These are phyloP conservation scores for Orbilia oligospora DNA, from an alignment of 2,329 filamentous ascomycete genomes.

Conservation along the genomic window DNA sequence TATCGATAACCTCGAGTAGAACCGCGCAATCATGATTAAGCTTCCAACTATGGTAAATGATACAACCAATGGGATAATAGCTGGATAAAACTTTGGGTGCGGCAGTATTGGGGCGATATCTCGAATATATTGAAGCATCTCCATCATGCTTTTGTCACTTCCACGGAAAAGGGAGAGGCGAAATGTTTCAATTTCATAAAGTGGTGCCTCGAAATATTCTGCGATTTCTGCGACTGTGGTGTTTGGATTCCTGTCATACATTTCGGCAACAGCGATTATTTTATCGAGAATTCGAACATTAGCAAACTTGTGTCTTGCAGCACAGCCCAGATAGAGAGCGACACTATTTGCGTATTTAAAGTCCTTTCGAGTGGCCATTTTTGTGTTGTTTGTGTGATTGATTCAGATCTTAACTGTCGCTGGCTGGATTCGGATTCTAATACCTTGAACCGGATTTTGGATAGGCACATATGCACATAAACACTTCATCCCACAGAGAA, in stretches of 20 bases:
- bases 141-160: slow-evolving; percentile 30
- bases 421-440: not conserved
- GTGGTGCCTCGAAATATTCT: slow-evolving; percentile 37
- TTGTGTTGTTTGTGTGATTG: slow-evolving; percentile 22
- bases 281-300: slow-evolving; percentile 35
- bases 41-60: slow-evolving; percentile 47
- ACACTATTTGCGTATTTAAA: slow-evolving; percentile 33
- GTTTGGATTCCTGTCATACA: slow-evolving; percentile 50
- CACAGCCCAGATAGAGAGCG: slow-evolving; percentile 42
- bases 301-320: slow-evolving; percentile 46
- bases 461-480: not conserved
- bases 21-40: slow-evolving; percentile 44
- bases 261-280: slow-evolving; percentile 37
- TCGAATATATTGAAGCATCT: slow-evolving; percentile 35
- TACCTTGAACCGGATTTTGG: not conserved
- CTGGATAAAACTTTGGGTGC: slow-evolving; percentile 44
- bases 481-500: not conserved
- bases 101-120: slow-evolving; percentile 40
- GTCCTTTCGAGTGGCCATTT: slow-evolving; percentile 38
- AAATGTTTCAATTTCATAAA: slow-evolving; percentile 41
- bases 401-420: not conserved
- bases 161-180: slow-evolving; percentile 24
- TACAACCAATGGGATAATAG: slow-evolving; percentile 44
- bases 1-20: slow-evolving; percentile 52
- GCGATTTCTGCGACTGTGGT: slow-evolving; percentile 41